phyloP scores from a whole-genome alignment of 495 filamentous ascomycete genomes.

The Darksidea phi region DNA sequence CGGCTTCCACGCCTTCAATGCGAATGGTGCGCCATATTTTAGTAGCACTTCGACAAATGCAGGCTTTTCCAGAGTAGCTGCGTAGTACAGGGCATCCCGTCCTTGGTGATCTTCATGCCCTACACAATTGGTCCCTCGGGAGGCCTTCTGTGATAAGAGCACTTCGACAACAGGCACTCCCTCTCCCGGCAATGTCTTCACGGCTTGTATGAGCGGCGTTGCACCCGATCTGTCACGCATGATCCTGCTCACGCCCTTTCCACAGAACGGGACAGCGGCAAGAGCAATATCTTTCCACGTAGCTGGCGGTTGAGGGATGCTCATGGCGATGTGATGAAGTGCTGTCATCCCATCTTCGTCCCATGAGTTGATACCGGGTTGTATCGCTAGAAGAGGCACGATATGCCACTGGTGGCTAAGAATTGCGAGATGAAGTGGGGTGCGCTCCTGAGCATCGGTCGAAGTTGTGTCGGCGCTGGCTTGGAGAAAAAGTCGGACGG shows the following conservation, averaged over 20 bases:
- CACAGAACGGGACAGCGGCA: slow-evolving; percentile 18
- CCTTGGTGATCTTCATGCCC: slow-evolving; percentile 28
- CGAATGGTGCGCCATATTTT: slow-evolving; percentile 16
- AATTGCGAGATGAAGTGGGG: slow-evolving; percentile 25
- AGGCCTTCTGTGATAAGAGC: slow-evolving; percentile 2
- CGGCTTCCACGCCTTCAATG: slow-evolving; percentile 22
- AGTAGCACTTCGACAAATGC: slow-evolving; percentile 18
- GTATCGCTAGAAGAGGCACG: slow-evolving; percentile 22
- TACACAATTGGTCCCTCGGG: slow-evolving; percentile 21
- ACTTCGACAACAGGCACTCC: slow-evolving; percentile 24
- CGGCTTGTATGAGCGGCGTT: slow-evolving; percentile 27
- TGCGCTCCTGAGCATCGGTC: slow-evolving; percentile 12
- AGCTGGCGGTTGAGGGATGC: slow-evolving; percentile 17
- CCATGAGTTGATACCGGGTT: slow-evolving; percentile 27
- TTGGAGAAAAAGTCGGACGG: slow-evolving; percentile 16
- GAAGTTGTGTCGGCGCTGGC: slow-evolving; percentile 15
- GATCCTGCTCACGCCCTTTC: slow-evolving; percentile 17
- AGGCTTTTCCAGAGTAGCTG: slow-evolving; percentile 27
- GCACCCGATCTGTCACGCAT: slow-evolving; percentile 26
- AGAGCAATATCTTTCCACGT: slow-evolving; percentile 24
- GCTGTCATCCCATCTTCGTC: slow-evolving; percentile 26
- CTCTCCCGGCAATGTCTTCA: slow-evolving; percentile 23
- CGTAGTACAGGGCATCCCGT: slow-evolving; percentile 20
- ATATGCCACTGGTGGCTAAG: slow-evolving; percentile 20
- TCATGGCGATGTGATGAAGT: slow-evolving; percentile 20